phyloP scores from a whole-genome alignment of 768 basidiomycete genomes.

The Cystofilobasidium bisporidii region DNA sequence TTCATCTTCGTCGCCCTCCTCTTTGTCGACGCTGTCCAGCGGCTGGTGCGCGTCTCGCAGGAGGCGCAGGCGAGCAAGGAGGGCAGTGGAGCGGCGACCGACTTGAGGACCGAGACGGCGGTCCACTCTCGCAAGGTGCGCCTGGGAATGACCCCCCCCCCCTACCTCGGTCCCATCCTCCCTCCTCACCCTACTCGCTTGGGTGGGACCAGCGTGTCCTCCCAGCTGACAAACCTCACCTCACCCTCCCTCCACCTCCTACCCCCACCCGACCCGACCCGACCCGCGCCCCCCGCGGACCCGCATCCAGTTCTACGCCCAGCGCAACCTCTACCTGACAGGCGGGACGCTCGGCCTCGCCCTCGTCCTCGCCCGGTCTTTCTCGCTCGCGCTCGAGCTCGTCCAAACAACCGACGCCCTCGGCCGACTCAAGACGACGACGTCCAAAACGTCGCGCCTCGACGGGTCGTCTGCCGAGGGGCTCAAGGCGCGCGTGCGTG shows the following conservation, averaged over 20 bases:
- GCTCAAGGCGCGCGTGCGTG: slow-evolving; percentile 51
- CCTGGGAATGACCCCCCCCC: too few relatives aligned
- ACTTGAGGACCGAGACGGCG: slow-evolving; percentile 18
- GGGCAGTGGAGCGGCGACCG: background rate
- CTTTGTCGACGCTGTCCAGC: slow-evolving; percentile 83
- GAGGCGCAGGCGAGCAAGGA: slow-evolving; percentile 32
- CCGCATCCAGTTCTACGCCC: slow-evolving; percentile 43
- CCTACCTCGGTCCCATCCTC: too few relatives aligned
- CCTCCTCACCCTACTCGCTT: too few relatives aligned
- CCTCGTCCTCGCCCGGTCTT: slow-evolving; percentile 82
- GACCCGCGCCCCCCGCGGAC: too few relatives aligned
- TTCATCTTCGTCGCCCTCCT: slow-evolving; percentile 58
- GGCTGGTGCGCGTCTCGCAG: slow-evolving; percentile 59
- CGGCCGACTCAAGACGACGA: slow-evolving; percentile 62
- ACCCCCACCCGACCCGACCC: too few relatives aligned
- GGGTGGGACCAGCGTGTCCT: too few relatives aligned
- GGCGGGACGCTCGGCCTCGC: slow-evolving; percentile 76
- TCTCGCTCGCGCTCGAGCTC: slow-evolving; percentile 83
- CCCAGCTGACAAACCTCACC: too few relatives aligned
- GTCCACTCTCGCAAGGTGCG: slow-evolving; percentile 25
- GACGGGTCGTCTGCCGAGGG: slow-evolving; percentile 39
- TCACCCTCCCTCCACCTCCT: too few relatives aligned
- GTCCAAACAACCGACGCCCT: slow-evolving; percentile 83
- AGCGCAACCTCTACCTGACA: slow-evolving; percentile 51
- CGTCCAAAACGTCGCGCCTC: slow-evolving; percentile 39